Evolutionary conservation across 2,329 filamentous ascomycete genomes (phyloP), one percentile per base, ranked within the genome.

Genomic region (Fusarium sp.): DNA sequence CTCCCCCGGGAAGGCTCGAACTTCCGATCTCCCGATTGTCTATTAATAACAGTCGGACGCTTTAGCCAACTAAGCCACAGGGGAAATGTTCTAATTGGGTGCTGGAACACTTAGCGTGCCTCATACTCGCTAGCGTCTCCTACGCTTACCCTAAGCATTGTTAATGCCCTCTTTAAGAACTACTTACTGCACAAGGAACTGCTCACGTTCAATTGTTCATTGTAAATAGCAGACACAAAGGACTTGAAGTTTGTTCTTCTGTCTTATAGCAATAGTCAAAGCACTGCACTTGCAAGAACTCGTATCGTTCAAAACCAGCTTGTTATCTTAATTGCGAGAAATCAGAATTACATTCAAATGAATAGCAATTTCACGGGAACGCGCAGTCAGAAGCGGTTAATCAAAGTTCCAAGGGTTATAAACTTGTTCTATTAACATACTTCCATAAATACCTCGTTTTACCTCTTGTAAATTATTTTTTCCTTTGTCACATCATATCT

Each of bases 1-100:
- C 70, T 77, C 75, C 75, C 75, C 75, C 75, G 75, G 75, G 69
- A 77, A 77, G 75, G 75, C 68, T 77, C 75, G 75, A 77, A 77
- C 75, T 77, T 75, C 72, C 73, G 73, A 77, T 77, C 75, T 77
- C 74, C 72, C 74, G 75, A 77, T 77, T 75, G 73, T 70, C 73
- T 72, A 57, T 48, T 10, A 52, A 65, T 73, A 73, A 73, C 71
- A 73, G 71, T 73, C 71, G 71, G 71, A 73, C 71, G 71, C 71
- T 73, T 73, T 73, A 73, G 71, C 71, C 71, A 73, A 73, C 71
- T 73, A 73, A 73, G 71, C 71, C 71, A 73, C 71, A 73, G 71
- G 71, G 71, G 71, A 73, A 48, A 45, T 29, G n/a, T 7, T 33
- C 42, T 52, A 1, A 49, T 37, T 66, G 25, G 59, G 4, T 27